Evolutionary conservation across 2,329 filamentous ascomycete species (phyloP).

Genomic region (Venturiaceae sp.): DNA sequence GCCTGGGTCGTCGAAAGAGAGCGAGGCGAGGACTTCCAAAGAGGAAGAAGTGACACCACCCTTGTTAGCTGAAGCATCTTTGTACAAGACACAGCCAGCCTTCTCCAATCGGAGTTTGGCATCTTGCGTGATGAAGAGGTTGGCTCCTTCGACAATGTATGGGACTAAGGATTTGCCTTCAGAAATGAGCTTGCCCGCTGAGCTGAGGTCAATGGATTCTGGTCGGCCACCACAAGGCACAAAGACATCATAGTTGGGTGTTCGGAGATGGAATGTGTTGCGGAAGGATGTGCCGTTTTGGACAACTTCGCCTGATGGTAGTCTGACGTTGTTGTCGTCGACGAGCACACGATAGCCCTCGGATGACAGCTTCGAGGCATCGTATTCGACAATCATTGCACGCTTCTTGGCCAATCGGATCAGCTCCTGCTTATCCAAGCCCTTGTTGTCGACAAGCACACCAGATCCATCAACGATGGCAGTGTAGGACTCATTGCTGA

Average conservation of each 20-base stretch:
- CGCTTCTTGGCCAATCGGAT: constrained; percentile 75
- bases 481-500: constrained; percentile 92
- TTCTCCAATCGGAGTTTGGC: constrained; percentile 91
- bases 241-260: constrained; percentile 66
- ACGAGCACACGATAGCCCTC: constrained; percentile 87
- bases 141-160: constrained; percentile 96
- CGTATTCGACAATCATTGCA: constrained; percentile 83
- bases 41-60: constrained; percentile 96
- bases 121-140: constrained; percentile 97
- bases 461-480: constrained; percentile 94
- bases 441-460: constrained; percentile 87
- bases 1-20: constrained; percentile 83
- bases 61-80: constrained; percentile 98
- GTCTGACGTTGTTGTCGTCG: constrained; percentile 79
- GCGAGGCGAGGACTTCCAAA: constrained; percentile 84
- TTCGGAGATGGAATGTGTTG: constrained; percentile 90
- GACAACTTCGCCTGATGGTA: constrained; percentile 78
- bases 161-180: constrained; percentile 81
- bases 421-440: constrained; percentile 76
- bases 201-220: constrained; percentile 89
- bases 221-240: constrained; percentile 94
- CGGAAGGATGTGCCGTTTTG: constrained; percentile 92
- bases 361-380: constrained; percentile 72
- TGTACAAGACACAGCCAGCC: constrained; percentile 91
- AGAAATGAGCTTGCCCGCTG: constrained; percentile 77